Percentiles rank a stretch among this genome's conserved stretches.
Evolutionary conservation across 2,329 filamentous ascomycete species (phyloP).

Genomic region (Colletotrichum spinosum): DNA sequence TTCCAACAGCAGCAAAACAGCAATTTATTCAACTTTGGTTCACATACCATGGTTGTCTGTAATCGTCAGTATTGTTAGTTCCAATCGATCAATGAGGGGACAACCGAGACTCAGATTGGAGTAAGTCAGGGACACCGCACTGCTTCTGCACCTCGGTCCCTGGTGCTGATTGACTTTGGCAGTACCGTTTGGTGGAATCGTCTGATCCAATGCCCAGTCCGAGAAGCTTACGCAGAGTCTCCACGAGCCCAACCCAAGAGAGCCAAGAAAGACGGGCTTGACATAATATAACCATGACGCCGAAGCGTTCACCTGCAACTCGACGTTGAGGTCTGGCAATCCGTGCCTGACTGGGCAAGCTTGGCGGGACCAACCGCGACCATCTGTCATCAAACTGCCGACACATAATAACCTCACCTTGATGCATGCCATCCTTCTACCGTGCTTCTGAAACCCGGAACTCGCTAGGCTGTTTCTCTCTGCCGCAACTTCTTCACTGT

Average conservation of each 20-base stretch:
- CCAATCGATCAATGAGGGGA: no score
- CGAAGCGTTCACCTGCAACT: background rate
- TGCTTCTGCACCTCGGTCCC: background rate
- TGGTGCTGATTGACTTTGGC: background rate
- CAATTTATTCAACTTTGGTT: no score
- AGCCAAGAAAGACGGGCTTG: constrained; percentile 3
- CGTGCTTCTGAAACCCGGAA: background rate
- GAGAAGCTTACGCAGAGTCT: background rate
- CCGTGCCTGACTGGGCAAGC: background rate
- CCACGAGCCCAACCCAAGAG: background rate
- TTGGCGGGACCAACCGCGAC: background rate
- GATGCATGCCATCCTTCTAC: background rate
- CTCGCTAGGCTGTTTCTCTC: constrained; percentile 2
- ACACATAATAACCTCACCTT: background rate
- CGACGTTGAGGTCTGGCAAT: constrained; percentile 3
- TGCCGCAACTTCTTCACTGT: background rate
- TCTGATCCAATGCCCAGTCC: background rate
- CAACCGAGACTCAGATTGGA: no score
- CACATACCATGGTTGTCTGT: no score
- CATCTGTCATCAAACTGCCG: no score
- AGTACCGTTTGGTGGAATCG: constrained; percentile 3
- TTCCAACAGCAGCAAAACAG: no score
- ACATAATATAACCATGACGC: background rate
- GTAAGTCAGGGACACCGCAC: background rate
- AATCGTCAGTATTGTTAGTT: no score